These are phyloP conservation scores for Wickerhamomyces kurtzmanii DNA, from an alignment of 805 yeast species.

Conservation along the genomic window DNA sequence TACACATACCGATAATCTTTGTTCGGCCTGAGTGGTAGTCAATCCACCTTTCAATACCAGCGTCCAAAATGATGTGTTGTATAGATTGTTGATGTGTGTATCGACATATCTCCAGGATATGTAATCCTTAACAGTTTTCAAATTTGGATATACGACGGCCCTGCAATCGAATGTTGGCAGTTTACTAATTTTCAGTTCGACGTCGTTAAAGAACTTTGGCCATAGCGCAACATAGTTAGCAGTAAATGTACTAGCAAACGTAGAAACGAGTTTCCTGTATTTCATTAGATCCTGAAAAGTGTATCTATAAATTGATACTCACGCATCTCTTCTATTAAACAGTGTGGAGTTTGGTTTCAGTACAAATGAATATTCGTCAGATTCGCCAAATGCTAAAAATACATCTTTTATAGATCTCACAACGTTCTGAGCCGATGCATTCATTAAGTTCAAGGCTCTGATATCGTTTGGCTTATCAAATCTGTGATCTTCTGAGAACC, in stretches of 20 bases:
- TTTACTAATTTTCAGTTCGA: conserved; percentile 35
- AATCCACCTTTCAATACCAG: conserved; percentile 61
- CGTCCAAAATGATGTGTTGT: conserved; percentile 90
- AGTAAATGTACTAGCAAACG: conserved; percentile 76
- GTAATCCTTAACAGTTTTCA: conserved; percentile 59
- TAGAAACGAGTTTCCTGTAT: conserved; percentile 70
- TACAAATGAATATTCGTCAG: conserved; percentile 88
- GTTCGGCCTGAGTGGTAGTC: conserved; percentile 76
- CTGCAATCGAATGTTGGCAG: conserved; percentile 89
- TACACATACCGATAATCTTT: conserved; percentile 55
- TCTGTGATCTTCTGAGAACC: conserved; percentile 61
- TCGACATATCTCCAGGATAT: conserved; percentile 94
- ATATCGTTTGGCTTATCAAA: conserved; percentile 85
- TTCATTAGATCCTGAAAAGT: too few relatives aligned
- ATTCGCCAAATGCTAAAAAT: conserved; percentile 82
- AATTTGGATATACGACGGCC: conserved; percentile 75
- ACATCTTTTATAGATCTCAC: conserved; percentile 63
- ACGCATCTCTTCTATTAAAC: conserved; percentile 75
- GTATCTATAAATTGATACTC: conserved; percentile 19
- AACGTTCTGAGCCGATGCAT: conserved; percentile 61
- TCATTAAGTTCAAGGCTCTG: conserved; percentile 72
- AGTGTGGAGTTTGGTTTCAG: conserved; percentile 51
- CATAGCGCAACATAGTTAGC: conserved; percentile 66
- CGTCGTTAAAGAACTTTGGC: conserved; percentile 41
- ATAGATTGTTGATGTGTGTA: conserved; percentile 89